These are phyloP conservation scores for Russula foetens DNA, from an alignment of 768 basidiomycete genomes.

Conservation along the genomic window DNA sequence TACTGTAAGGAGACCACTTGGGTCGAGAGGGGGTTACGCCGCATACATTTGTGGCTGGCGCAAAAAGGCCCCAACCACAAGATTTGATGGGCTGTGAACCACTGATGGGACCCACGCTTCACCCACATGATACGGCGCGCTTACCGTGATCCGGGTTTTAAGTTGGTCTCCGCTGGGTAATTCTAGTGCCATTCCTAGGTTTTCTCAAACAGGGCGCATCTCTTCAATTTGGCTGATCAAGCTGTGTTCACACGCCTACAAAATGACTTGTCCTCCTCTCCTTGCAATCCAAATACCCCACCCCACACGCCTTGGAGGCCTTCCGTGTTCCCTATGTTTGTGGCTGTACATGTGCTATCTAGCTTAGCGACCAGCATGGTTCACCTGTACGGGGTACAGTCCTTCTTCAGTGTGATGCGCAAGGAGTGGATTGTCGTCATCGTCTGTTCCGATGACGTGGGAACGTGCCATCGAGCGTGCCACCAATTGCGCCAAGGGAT, in stretches of 20 bases:
- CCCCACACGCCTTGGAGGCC: neutral
- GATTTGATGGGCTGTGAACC: too few species aligned
- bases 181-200: too few species aligned
- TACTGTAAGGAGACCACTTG: neutral
- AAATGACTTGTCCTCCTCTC: too few species aligned
- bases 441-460: neutral
- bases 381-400: neutral
- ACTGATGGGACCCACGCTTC: neutral
- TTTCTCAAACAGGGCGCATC: too few species aligned
- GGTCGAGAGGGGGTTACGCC: neutral
- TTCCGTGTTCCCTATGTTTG: neutral
- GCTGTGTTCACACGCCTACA: too few species aligned
- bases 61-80: neutral
- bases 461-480: too few species aligned
- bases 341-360: neutral
- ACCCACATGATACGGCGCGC: too few species aligned
- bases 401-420: neutral
- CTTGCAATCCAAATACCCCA: too few species aligned
- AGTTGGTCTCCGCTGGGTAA: neutral
- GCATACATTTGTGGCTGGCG: neutral
- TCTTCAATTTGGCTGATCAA: too few species aligned
- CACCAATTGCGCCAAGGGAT: too few species aligned
- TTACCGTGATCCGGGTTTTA: neutral
- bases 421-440: neutral
- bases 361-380: neutral